A percentile compares a stretch with the other conserved stretches of the same genome.
Evolutionary conservation across 2,329 filamentous ascomycete genomes (phyloP).

Genomic region (Ophiostoma quercus): DNA sequence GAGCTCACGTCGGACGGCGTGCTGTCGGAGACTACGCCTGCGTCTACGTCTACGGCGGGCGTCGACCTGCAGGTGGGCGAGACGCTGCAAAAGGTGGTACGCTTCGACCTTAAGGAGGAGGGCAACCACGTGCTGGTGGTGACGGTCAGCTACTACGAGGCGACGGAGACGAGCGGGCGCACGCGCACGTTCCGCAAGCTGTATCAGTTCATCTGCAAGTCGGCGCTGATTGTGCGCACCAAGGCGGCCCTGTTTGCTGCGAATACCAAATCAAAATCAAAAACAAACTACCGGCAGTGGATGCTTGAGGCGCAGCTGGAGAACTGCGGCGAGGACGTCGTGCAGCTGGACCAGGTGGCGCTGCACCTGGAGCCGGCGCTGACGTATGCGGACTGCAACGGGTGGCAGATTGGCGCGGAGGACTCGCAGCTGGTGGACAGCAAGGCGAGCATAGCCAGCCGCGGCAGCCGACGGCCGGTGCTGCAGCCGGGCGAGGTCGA

Average conservation of each 20-base stretch:
- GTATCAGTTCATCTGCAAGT: constrained; percentile 93
- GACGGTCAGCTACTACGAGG: constrained; percentile 91
- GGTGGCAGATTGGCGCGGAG: constrained; percentile 14
- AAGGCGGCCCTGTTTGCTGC: constrained; percentile 63
- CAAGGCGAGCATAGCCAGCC: constrained; percentile 30
- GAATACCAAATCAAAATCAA: background rate
- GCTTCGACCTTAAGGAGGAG: constrained; percentile 87
- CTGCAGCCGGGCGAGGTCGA: constrained; percentile 59
- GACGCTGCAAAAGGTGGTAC: constrained; percentile 74
- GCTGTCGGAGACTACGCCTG: background rate
- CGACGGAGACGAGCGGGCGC: constrained; percentile 61
- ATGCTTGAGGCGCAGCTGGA: constrained; percentile 91
- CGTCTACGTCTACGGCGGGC: background rate
- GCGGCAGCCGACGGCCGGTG: constrained; percentile 42
- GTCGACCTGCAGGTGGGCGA: constrained; percentile 55
- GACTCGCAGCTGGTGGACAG: background rate
- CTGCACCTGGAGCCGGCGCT: constrained; percentile 51
- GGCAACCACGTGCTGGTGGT: constrained; percentile 90
- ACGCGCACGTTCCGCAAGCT: constrained; percentile 87
- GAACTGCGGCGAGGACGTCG: constrained; percentile 79
- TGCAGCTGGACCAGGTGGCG: constrained; percentile 66
- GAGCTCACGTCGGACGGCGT: constrained; percentile 46
- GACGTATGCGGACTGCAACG: constrained; percentile 50
- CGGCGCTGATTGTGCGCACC: constrained; percentile 81
- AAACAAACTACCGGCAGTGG: constrained; percentile 46